Evolutionary conservation across 495 filamentous ascomycete species (phyloP), one percentile per base, ranked within the genome.

Genomic region (Talaromyces thailandensis): DNA sequence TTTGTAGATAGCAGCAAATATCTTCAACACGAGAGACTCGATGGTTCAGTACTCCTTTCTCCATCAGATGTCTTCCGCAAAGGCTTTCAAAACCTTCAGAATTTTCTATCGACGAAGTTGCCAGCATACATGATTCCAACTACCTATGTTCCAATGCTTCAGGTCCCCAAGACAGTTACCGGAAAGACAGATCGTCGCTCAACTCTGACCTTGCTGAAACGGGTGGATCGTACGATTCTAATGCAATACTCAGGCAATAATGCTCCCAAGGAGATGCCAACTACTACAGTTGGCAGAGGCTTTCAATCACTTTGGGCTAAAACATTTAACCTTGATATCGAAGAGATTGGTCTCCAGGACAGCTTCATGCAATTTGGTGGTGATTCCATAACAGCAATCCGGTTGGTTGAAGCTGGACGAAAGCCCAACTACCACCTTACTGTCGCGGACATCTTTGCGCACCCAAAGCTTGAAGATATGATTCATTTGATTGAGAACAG

Each of bases 361-460:
- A 25, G 40, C 64, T 84, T 84, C 67, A 81, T 84, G 69, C 69
- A 70, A 28, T 72, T 81, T 25, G 82, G 82, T 6, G 82, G 80
- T n/a, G 81, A 84, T 64, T 83, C 81, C 21, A 79, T 84, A 50
- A 70, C 70, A 14, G 79, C 81, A n/a, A 84, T 84, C 74, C 62
- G 67, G 23, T 65, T 76, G 4, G 71, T 76, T 0, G 71, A 74
- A 21, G 71, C 69, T 2, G 68, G 68, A 51, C 50, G 66, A 28
- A 53, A 69, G 1, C 60, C 68, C 24, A 64, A 66, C 11, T 63
- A 74, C 18, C 62, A 65, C 2, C 63, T 79, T 4, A 74, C 68
- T n/a, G 71, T 77, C 1, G 68, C 67, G 9, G 65, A 67, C 53
- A 72, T 77, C 28, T 77, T 76, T 51, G 58, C 62, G 8, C 65